Percentiles rank a stretch among this genome's conserved stretches.
Conservation (phyloP, 768 basidiomycete species). For the Mycena haematopus region DNA sequence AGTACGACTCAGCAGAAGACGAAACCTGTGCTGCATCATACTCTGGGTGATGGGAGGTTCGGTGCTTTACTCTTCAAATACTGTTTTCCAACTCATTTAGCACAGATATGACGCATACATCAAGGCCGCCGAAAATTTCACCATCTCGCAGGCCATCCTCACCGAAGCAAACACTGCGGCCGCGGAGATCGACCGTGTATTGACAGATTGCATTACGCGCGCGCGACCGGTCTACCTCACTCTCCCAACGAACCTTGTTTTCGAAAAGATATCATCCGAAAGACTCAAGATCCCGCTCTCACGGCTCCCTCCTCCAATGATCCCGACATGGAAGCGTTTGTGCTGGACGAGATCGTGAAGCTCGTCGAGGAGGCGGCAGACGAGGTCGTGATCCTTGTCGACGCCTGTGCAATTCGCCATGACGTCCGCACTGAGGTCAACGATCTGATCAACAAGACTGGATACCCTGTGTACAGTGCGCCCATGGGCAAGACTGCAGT, state of each 20-base stretch:
- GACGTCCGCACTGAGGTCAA: conserved; percentile 66
- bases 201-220: conserved; percentile 71
- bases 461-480: conserved; percentile 74
- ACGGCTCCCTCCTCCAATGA: conserved; percentile 59
- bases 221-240: conserved; percentile 89
- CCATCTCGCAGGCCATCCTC: conserved; percentile 69
- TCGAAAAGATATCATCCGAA: conserved; percentile 67
- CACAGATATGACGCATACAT: conserved; percentile 80
- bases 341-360: conserved; percentile 74
- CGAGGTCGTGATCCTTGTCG: conserved; percentile 78
- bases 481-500: conserved; percentile 86
- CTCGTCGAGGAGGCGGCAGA: conserved; percentile 68
- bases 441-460: conserved; percentile 67
- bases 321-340: conserved; percentile 64
- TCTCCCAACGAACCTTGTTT: conserved; percentile 84
- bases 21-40: conserved; percentile 85
- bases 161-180: conserved; percentile 60
- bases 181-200: conserved; percentile 77
- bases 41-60: conserved; percentile 82
- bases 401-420: conserved; percentile 82
- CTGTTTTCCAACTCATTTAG: neutral
- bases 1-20: conserved; percentile 74
- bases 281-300: conserved; percentile 67
- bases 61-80: conserved; percentile 1
- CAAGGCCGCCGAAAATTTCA: conserved; percentile 77